Percentiles rank a stretch among this genome's conserved stretches.
phyloP scores from a whole-genome alignment of 1,139 yeast genomes.

The Suhomyces atakaporum region DNA sequence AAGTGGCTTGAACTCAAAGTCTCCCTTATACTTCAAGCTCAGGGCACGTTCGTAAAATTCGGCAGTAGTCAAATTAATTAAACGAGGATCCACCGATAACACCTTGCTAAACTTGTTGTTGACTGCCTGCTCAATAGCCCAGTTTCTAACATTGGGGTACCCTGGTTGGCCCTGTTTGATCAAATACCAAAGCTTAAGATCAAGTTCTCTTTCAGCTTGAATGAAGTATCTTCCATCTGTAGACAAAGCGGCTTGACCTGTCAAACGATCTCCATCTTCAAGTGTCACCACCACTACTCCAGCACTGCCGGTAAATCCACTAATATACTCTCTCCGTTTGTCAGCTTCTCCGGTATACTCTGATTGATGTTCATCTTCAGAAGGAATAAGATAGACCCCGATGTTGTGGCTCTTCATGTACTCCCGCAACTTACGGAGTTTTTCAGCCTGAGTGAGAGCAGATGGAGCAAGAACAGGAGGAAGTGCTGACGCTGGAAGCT shows the following conservation, averaged over 20 bases:
- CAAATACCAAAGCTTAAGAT: constrained; percentile 35
- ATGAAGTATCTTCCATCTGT: constrained; percentile 61
- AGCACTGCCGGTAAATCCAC: constrained; percentile 61
- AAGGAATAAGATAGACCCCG: constrained; percentile 56
- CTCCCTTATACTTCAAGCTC: constrained; percentile 20
- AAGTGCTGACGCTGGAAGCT: constrained; percentile 23
- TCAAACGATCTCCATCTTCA: constrained; percentile 28
- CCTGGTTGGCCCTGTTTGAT: constrained; percentile 42
- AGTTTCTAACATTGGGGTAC: constrained; percentile 41
- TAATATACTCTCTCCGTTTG: constrained; percentile 50
- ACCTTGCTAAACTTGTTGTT: constrained; percentile 36
- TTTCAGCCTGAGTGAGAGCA: constrained; percentile 21
- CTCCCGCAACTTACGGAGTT: constrained; percentile 35
- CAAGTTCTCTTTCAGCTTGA: constrained; percentile 48
- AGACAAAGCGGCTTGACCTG: constrained; percentile 50
- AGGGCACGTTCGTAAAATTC: constrained; percentile 34
- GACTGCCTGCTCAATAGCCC: constrained; percentile 37
- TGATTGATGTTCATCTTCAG: constrained; percentile 62
- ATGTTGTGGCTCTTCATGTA: constrained; percentile 45
- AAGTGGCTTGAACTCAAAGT: constrained; percentile 35
- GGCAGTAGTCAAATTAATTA: constrained; percentile 36
- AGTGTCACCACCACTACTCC: constrained; percentile 56
- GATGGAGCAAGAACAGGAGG: constrained; percentile 16
- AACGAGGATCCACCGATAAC: constrained; percentile 43
- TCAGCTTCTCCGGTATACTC: constrained; percentile 56